These are phyloP conservation scores for Ceratobasidium sp. DNA, from an alignment of 1,284 basidiomycete genomes.

Conservation along the genomic window DNA sequence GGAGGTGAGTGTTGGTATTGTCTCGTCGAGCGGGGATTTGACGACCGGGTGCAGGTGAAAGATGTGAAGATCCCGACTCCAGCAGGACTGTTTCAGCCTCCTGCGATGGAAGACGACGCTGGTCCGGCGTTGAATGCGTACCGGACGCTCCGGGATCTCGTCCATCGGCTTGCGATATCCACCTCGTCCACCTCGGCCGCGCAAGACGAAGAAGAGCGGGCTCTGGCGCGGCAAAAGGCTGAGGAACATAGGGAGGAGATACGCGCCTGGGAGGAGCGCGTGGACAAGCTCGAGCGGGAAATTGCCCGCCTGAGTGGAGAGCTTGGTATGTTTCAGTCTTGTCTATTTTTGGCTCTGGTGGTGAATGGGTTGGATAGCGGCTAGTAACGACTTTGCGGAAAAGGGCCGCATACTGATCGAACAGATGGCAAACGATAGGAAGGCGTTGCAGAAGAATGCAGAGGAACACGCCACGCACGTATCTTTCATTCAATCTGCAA, in stretches of 20 bases:
- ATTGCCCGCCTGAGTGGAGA: conserved; percentile 49
- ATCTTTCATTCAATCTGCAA: background rate
- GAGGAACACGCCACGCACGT: conserved; percentile 19
- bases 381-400: conserved; percentile 34
- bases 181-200: conserved; percentile 47
- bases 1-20: conserved; percentile 47
- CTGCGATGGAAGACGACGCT: conserved; percentile 10
- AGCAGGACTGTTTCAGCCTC: background rate
- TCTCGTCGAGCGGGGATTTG: background rate
- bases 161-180: conserved; percentile 27
- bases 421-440: conserved; percentile 34
- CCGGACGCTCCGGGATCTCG: conserved; percentile 17
- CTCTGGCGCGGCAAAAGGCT: conserved; percentile 44
- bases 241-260: conserved; percentile 39
- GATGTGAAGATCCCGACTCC: conserved; percentile 7
- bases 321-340: conserved; percentile 28
- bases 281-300: conserved; percentile 44
- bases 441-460: conserved; percentile 2
- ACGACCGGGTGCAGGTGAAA: background rate
- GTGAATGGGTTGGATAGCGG: background rate
- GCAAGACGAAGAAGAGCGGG: conserved; percentile 58
- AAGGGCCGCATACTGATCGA: conserved; percentile 23
- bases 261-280: conserved; percentile 44
- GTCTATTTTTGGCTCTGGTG: background rate
- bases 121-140: conserved; percentile 31